Percentiles rank a stretch among this genome's conserved stretches.
These are phyloP conservation scores for Phytophthora podocarpi DNA, from an alignment of 352 stramenopile genomes.

Conservation along the genomic window DNA sequence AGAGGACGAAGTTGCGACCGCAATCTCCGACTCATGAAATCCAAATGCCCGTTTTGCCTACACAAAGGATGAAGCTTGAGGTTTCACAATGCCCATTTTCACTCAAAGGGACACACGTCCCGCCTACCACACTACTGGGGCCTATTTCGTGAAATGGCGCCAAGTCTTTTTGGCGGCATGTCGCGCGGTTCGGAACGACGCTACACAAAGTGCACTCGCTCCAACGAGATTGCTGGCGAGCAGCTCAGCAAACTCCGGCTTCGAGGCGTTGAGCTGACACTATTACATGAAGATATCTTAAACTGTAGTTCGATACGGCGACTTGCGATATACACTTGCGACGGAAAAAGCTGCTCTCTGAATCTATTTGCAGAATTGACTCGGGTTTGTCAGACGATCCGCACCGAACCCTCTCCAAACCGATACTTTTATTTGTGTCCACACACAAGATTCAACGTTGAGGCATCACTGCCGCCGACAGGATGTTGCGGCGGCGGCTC, in stretches of 20 bases:
- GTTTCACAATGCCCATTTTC: too few relatives aligned
- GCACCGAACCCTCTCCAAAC: not conserved
- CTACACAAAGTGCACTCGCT: not conserved
- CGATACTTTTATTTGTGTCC: not conserved
- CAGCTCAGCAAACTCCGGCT: not conserved
- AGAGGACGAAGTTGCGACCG: too few relatives aligned
- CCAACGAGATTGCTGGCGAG: not conserved
- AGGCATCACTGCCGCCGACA: constrained; percentile 5
- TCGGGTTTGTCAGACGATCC: too few relatives aligned
- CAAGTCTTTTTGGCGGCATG: constrained; percentile 11
- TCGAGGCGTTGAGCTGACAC: not conserved
- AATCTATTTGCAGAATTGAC: not conserved
- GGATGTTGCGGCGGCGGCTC: constrained; percentile 24
- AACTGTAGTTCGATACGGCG: not conserved
- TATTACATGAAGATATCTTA: too few relatives aligned
- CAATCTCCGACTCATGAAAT: too few relatives aligned
- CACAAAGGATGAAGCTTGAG: too few relatives aligned
- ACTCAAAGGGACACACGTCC: too few relatives aligned
- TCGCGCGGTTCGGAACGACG: not conserved
- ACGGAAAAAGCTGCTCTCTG: too few relatives aligned
- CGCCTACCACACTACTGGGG: too few relatives aligned
- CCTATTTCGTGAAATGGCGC: too few relatives aligned
- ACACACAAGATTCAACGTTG: not conserved
- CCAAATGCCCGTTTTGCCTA: too few relatives aligned
- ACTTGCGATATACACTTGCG: constrained; percentile 13